Evolutionary conservation across 202 grass and related monocot species (phyloP).

Genomic region (Eragrostis tef): DNA sequence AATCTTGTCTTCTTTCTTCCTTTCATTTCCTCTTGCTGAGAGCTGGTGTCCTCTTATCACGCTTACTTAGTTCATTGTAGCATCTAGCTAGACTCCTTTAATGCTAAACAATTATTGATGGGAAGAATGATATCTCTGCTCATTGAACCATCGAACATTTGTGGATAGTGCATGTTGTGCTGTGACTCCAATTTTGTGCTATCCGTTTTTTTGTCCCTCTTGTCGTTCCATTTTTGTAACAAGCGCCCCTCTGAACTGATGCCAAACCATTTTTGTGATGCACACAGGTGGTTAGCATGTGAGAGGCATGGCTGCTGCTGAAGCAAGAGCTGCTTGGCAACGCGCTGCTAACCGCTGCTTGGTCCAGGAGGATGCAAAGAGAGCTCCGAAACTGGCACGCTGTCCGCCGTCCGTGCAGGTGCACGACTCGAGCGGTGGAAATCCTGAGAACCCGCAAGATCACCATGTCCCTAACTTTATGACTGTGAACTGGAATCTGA

Average conservation of each 20-base stretch:
- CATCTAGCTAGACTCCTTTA: background rate
- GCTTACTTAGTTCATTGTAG: background rate
- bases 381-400: conserved; percentile 76
- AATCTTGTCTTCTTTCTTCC: background rate
- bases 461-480: conserved; percentile 57
- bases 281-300: conserved; percentile 43
- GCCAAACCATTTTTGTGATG: conserved; percentile 2
- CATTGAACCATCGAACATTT: background rate
- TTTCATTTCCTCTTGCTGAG: background rate
- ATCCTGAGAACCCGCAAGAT: conserved; percentile 41
- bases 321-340: conserved; percentile 95
- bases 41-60: background rate
- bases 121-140: background rate
- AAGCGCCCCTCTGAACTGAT: background rate
- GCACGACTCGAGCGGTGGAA: conserved; percentile 47
- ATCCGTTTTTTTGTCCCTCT: background rate
- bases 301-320: conserved; percentile 81
- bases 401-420: conserved; percentile 52
- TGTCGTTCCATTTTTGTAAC: background rate
- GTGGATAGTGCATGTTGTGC: background rate
- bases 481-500: conserved; percentile 67
- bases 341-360: conserved; percentile 84
- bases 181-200: background rate
- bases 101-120: background rate
- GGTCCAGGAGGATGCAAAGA: conserved; percentile 91